These are phyloP conservation scores for Biscogniauxia mediterranea DNA, from an alignment of 2,329 filamentous ascomycete genomes.

Conservation along the genomic window DNA sequence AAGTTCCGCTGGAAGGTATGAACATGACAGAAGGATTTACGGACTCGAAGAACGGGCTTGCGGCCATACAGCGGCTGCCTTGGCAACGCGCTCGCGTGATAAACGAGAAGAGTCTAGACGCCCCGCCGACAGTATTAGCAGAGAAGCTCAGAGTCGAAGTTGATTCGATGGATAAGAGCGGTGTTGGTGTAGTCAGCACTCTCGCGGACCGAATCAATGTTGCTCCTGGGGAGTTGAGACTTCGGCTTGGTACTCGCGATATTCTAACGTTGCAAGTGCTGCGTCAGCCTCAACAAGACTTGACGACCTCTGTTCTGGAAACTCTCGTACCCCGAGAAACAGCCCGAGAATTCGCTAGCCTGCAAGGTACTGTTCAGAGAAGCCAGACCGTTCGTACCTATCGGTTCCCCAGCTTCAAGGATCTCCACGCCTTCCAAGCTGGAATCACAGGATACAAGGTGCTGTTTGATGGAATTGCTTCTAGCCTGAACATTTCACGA, in stretches of 20 bases:
- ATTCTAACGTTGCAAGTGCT: constrained; percentile 63
- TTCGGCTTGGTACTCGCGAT: constrained; percentile 63
- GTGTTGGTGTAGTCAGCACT: constrained; percentile 51
- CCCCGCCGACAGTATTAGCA: constrained; percentile 68
- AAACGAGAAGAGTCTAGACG: constrained; percentile 67
- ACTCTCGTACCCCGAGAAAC: constrained; percentile 62
- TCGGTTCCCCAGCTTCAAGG: constrained; percentile 61
- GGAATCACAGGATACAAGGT: constrained; percentile 80
- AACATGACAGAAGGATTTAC: constrained; percentile 56
- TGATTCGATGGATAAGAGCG: constrained; percentile 60
- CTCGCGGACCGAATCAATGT: constrained; percentile 83
- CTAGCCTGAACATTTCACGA: constrained; percentile 76
- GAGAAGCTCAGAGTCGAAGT: constrained; percentile 74
- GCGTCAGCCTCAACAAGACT: constrained; percentile 71
- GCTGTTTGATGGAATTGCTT: constrained; percentile 67
- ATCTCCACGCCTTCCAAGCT: constrained; percentile 76
- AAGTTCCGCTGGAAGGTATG: constrained; percentile 65
- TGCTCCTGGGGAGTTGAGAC: constrained; percentile 68
- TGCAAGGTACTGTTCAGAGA: constrained; percentile 55
- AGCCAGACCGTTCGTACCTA: constrained; percentile 69
- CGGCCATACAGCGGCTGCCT: constrained; percentile 49
- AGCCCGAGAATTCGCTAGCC: constrained; percentile 58
- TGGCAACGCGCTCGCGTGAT: constrained; percentile 72
- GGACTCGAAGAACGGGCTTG: constrained; percentile 48
- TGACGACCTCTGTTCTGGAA: constrained; percentile 73